phyloP scores from a whole-genome alignment of 768 basidiomycete genomes.

The Boletus bicolor region DNA sequence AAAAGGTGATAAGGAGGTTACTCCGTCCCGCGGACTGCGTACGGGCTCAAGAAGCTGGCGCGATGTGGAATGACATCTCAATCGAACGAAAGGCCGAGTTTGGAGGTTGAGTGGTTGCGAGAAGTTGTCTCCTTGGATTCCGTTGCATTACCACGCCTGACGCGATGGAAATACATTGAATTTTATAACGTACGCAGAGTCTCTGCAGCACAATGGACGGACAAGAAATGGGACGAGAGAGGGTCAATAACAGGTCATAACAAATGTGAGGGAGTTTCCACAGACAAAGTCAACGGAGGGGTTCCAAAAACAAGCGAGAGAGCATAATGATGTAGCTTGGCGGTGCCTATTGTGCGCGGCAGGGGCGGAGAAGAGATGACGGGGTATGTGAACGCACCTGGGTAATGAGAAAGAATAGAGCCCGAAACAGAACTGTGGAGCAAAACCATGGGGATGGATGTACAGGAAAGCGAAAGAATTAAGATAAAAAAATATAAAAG shows the following conservation, averaged over 20 bases:
- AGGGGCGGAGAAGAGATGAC: constrained; percentile 8
- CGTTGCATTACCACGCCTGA: constrained; percentile 2
- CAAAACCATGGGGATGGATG: constrained; percentile 20
- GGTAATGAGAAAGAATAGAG: constrained; percentile 21
- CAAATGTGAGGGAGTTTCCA: constrained; percentile 9
- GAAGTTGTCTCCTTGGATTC: background rate
- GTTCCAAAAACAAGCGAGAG: constrained; percentile 24
- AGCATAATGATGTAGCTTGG: constrained; percentile 27
- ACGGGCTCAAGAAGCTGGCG: background rate
- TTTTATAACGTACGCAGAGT: constrained; percentile 11
- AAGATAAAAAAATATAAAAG: constrained; percentile 23
- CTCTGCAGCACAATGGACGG: constrained; percentile 10
- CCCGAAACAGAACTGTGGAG: constrained; percentile 13
- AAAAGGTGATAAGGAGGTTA: background rate
- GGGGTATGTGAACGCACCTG: constrained; percentile 24
- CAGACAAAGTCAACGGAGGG: constrained; percentile 10
- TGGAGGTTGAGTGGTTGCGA: background rate
- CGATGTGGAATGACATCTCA: background rate
- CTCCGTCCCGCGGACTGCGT: background rate
- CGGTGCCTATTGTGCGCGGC: constrained; percentile 20
- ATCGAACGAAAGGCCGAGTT: background rate
- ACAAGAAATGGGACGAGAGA: constrained; percentile 9
- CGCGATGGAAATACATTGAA: constrained; percentile 20
- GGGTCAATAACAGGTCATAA: constrained; percentile 26
- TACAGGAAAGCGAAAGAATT: constrained; percentile 25